A percentile compares a stretch with the other conserved stretches of the same genome.
Evolutionary conservation across 306 rosid genomes (phyloP).

Genomic region (Cotoneaster glaucophyllus): DNA sequence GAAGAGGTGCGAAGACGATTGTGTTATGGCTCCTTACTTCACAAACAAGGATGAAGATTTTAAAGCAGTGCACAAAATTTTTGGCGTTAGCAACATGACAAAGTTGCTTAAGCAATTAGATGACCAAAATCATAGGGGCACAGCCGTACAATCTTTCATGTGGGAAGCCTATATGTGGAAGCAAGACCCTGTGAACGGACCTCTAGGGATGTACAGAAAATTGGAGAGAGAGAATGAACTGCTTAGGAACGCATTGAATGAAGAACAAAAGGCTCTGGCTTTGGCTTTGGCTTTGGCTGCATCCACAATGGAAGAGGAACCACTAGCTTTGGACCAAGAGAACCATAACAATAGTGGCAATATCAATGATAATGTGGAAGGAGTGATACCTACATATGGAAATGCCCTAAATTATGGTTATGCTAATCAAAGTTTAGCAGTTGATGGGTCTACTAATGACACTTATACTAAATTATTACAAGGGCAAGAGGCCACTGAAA

Average conservation of each 20-base stretch:
- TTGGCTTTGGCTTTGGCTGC: not conserved
- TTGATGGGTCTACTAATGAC: not conserved
- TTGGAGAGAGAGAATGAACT: not conserved
- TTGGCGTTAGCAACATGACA: constrained; percentile 11
- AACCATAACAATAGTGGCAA: not conserved
- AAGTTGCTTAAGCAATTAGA: not conserved
- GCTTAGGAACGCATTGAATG: not conserved
- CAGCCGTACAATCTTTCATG: constrained; percentile 7
- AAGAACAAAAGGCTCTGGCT: not conserved
- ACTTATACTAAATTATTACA: not conserved
- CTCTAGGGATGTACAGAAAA: not conserved
- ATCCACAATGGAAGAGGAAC: not conserved
- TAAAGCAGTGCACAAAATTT: not conserved
- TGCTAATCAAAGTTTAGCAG: not conserved
- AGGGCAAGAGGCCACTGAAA: not conserved
- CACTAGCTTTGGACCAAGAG: not conserved
- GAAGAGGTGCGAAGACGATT: constrained; percentile 9
- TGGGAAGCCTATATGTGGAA: constrained; percentile 26
- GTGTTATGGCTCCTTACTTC: constrained; percentile 16
- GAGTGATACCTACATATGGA: no score
- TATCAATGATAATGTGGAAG: no score
- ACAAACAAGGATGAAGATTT: not conserved
- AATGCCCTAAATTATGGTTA: not conserved
- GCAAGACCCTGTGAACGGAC: not conserved
- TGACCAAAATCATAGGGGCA: not conserved